These are phyloP conservation scores for Curvularia lunata DNA, from an alignment of 2,329 filamentous ascomycete species.

Conservation along the genomic window DNA sequence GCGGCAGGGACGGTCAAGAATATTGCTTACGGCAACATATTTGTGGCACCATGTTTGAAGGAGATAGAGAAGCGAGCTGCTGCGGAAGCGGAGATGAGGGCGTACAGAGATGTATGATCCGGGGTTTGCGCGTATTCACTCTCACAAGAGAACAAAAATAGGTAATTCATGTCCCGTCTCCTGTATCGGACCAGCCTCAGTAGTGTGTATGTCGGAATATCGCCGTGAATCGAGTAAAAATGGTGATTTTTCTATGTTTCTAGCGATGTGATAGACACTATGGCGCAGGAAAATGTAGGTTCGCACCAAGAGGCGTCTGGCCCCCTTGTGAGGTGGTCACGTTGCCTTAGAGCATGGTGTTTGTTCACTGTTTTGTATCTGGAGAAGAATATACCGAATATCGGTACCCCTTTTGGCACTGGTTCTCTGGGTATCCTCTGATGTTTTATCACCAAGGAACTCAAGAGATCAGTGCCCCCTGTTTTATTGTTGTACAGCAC, in stretches of 20 bases:
- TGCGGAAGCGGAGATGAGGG: background rate
- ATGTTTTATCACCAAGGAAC: background rate
- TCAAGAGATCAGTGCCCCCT: background rate
- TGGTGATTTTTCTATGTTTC: background rate
- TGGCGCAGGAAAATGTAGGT: background rate
- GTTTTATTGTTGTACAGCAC: background rate
- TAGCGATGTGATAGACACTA: background rate
- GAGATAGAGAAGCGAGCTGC: constrained; percentile 31
- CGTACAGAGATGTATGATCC: constrained; percentile 4
- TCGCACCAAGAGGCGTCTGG: background rate
- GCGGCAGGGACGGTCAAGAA: constrained; percentile 57
- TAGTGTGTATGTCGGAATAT: background rate
- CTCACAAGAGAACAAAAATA: background rate
- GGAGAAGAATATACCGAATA: background rate
- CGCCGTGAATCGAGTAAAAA: background rate
- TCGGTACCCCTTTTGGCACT: background rate
- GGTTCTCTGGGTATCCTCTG: background rate
- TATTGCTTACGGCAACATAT: constrained; percentile 56
- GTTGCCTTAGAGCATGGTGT: background rate
- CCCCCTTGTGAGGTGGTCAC: background rate
- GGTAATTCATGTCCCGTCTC: background rate
- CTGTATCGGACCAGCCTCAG: background rate
- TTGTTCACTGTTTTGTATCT: background rate
- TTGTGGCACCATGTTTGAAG: constrained; percentile 61
- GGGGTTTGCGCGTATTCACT: background rate